Percentiles rank a stretch among this genome's conserved stretches.
These are phyloP conservation scores for Ophiostoma novo-ulmi DNA, from an alignment of 2,329 filamentous ascomycete genomes.

Conservation along the genomic window DNA sequence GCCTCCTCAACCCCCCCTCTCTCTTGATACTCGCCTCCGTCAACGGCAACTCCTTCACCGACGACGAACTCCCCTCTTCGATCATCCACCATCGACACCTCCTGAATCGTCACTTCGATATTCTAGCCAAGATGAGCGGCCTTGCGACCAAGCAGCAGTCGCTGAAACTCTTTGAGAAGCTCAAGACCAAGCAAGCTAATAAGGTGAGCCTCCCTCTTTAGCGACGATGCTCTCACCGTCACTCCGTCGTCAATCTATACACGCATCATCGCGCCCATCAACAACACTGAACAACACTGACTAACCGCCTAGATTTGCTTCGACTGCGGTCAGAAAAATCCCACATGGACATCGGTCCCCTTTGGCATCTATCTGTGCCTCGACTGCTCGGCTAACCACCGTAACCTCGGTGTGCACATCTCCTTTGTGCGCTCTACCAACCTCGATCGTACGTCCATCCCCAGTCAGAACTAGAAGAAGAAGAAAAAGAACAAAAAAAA, in stretches of 20 bases:
- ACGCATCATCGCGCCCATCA: too few relatives aligned
- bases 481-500: neutral
- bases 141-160: conserved; percentile 89
- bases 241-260: neutral
- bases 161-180: conserved; percentile 94
- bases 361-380: conserved; percentile 96
- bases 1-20: neutral
- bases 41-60: neutral
- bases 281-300: neutral
- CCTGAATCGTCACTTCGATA: neutral
- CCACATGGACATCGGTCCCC: conserved; percentile 95
- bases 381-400: conserved; percentile 94
- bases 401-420: conserved; percentile 97
- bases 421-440: conserved; percentile 98
- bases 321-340: conserved; percentile 95
- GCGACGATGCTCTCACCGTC: neutral
- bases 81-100: neutral
- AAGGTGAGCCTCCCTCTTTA: conserved; percentile 54
- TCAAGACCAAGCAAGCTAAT: conserved; percentile 91
- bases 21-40: neutral
- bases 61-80: neutral
- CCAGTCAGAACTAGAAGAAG: neutral
- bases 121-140: conserved; percentile 52
- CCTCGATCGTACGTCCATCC: conserved; percentile 69
- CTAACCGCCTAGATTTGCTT: conserved; percentile 71